A percentile compares a stretch with the other conserved stretches of the same genome.
These are phyloP conservation scores for Epichloe typhina DNA, from an alignment of 2,329 filamentous ascomycete species.

Conservation along the genomic window DNA sequence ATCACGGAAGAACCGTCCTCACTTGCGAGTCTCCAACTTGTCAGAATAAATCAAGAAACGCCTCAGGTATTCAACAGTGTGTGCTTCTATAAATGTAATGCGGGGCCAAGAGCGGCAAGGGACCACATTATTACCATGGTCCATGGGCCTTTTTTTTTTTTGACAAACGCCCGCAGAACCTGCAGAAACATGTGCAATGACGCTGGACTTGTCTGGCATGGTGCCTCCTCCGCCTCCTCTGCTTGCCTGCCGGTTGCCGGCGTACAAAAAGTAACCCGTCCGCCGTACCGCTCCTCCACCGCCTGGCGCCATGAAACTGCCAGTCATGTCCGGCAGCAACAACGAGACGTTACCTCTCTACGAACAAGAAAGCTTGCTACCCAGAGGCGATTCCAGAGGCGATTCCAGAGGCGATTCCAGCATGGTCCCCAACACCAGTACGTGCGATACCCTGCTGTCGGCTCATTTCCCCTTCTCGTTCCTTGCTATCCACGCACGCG, in stretches of 20 bases:
- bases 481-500: not conserved
- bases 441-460: slow-evolving; percentile 4
- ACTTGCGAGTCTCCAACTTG: too few relatives aligned
- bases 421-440: slow-evolving; percentile 23
- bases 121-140: too few relatives aligned
- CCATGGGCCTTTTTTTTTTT: too few relatives aligned
- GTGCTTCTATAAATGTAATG: too few relatives aligned
- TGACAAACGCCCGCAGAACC: too few relatives aligned
- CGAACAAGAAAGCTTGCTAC: slow-evolving; percentile 14
- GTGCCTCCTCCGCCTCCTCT: too few relatives aligned
- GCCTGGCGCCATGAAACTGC: slow-evolving; percentile 8
- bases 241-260: not conserved
- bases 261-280: not conserved
- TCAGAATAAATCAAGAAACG: too few relatives aligned
- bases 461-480: not conserved
- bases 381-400: slow-evolving; percentile 8
- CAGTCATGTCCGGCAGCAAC: slow-evolving; percentile 17
- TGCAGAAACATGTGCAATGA: too few relatives aligned
- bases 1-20: too few relatives aligned
- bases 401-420: slow-evolving; percentile 7
- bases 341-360: slow-evolving; percentile 21
- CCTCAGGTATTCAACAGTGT: too few relatives aligned
- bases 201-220: too few relatives aligned
- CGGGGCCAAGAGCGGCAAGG: too few relatives aligned
- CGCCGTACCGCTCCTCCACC: slow-evolving; percentile 2